These are phyloP conservation scores for Erodium moschatum DNA, from an alignment of 441 rosid species.

Conservation along the genomic window DNA sequence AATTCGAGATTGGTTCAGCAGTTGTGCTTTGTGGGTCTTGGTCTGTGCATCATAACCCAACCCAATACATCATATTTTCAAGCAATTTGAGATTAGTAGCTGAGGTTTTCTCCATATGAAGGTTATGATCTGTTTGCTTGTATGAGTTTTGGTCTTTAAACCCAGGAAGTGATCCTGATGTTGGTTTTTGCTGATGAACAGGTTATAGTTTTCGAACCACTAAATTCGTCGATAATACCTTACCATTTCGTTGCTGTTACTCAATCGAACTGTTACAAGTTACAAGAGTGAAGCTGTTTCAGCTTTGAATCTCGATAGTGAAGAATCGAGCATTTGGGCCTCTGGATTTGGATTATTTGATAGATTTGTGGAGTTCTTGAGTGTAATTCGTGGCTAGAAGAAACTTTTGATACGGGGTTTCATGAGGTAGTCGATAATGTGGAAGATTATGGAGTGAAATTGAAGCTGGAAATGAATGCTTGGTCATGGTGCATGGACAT, in stretches of 20 bases:
- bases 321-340: constrained; percentile 18
- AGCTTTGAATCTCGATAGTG: background rate
- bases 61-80: too few species aligned
- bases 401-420: constrained; percentile 16
- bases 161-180: constrained; percentile 26
- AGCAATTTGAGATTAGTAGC: constrained; percentile 2
- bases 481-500: constrained; percentile 59
- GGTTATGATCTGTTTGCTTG: constrained; percentile 24
- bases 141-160: constrained; percentile 24
- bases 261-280: constrained; percentile 17
- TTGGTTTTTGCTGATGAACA: constrained; percentile 34
- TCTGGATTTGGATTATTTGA: constrained; percentile 14
- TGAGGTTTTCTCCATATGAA: constrained; percentile 15
- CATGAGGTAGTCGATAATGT: constrained; percentile 18
- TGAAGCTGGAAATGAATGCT: constrained; percentile 42
- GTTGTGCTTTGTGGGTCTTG: constrained; percentile 17
- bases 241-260: constrained; percentile 11
- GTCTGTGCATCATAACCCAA: constrained; percentile 22
- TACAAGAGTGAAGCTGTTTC: background rate
- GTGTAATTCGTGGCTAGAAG: constrained; percentile 13
- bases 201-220: constrained; percentile 25
- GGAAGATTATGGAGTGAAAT: constrained; percentile 29
- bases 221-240: constrained; percentile 6
- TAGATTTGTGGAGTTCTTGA: constrained; percentile 13
- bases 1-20: constrained; percentile 24